A percentile compares a stretch with the other conserved stretches of the same genome.
Conservation (phyloP, 1,284 basidiomycete genomes). For the Amylostereum areolatum region DNA sequence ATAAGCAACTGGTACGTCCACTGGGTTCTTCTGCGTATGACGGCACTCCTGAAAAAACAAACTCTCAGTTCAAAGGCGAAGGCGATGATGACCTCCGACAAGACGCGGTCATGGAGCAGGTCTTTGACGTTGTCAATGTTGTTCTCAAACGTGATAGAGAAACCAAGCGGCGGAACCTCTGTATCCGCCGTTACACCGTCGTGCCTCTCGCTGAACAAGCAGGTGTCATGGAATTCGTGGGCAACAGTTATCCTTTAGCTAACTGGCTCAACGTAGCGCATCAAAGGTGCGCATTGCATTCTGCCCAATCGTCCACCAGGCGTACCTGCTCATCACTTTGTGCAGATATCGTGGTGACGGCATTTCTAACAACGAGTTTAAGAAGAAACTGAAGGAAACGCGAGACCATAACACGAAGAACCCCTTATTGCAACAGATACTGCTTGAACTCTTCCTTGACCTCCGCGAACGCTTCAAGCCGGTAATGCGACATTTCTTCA, state of each 20-base stretch:
- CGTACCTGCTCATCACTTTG: slow-evolving; percentile 7
- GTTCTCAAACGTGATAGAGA: slow-evolving; percentile 72
- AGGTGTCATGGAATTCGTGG: slow-evolving; percentile 91
- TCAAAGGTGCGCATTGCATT: slow-evolving; percentile 34
- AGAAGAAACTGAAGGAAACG: slow-evolving; percentile 3
- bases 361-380: slow-evolving; percentile 6
- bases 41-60: neutral
- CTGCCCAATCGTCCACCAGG: slow-evolving; percentile 29
- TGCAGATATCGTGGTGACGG: slow-evolving; percentile 11
- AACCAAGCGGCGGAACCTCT: slow-evolving; percentile 68
- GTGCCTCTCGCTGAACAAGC: slow-evolving; percentile 79
- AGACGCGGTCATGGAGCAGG: slow-evolving; percentile 99
- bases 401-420: slow-evolving; percentile 11
- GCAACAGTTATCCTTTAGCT: slow-evolving; percentile 67
- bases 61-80: slow-evolving; percentile 81
- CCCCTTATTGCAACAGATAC: slow-evolving; percentile 19
- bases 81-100: slow-evolving; percentile 90
- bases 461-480: slow-evolving; percentile 65
- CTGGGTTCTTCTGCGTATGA: neutral
- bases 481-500: slow-evolving; percentile 93
- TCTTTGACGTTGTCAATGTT: slow-evolving; percentile 86
- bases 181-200: slow-evolving; percentile 84
- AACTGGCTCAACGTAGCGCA: slow-evolving; percentile 65
- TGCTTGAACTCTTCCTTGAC: slow-evolving; percentile 45
- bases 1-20: slow-evolving; percentile 75